Conservation (phyloP, 1,284 basidiomycete genomes). For the Taiwanofungus camphoratus region DNA sequence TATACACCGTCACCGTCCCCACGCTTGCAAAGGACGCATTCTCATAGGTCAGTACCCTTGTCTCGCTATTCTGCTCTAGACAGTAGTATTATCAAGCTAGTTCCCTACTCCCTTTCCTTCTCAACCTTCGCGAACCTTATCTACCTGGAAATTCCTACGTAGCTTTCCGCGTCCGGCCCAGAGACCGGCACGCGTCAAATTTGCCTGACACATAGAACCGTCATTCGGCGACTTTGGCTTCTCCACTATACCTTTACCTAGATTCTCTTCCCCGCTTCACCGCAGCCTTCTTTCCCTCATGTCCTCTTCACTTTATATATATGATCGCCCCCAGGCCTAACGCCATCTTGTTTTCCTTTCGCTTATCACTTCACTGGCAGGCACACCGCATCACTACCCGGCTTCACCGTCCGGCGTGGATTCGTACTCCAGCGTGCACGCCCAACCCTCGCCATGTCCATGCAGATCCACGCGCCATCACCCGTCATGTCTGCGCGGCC, state of each 20-base stretch:
- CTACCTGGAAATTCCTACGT: slow-evolving; percentile 15
- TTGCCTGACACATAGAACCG: slow-evolving; percentile 6
- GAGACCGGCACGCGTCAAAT: slow-evolving; percentile 12
- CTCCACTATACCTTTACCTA: slow-evolving; percentile 5
- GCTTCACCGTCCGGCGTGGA: slow-evolving; percentile 21
- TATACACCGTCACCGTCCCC: slow-evolving; percentile 23
- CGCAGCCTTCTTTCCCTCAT: slow-evolving; percentile 16
- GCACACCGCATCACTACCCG: slow-evolving; percentile 14
- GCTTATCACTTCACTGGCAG: slow-evolving; percentile 15
- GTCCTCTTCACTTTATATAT: slow-evolving; percentile 16
- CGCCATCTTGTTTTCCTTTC: too few relatives aligned
- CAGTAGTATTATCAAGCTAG: slow-evolving; percentile 8
- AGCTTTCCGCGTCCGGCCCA: slow-evolving; percentile 1
- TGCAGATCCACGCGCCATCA: slow-evolving; percentile 29
- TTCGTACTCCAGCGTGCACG: slow-evolving; percentile 24
- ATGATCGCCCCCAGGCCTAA: slow-evolving; percentile 8
- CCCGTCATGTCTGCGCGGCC: slow-evolving; percentile 24
- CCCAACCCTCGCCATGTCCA: slow-evolving; percentile 32
- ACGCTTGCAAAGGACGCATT: slow-evolving; percentile 19
- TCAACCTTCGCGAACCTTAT: slow-evolving; percentile 18
- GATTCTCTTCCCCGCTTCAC: slow-evolving; percentile 15
- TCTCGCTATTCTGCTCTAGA: slow-evolving; percentile 15
- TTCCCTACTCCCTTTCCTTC: slow-evolving; percentile 1
- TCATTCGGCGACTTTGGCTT: slow-evolving; percentile 6
- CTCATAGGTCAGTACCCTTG: slow-evolving; percentile 24